phyloP scores from a whole-genome alignment of 2,329 filamentous ascomycete species.

The Neobulgaria alba region DNA sequence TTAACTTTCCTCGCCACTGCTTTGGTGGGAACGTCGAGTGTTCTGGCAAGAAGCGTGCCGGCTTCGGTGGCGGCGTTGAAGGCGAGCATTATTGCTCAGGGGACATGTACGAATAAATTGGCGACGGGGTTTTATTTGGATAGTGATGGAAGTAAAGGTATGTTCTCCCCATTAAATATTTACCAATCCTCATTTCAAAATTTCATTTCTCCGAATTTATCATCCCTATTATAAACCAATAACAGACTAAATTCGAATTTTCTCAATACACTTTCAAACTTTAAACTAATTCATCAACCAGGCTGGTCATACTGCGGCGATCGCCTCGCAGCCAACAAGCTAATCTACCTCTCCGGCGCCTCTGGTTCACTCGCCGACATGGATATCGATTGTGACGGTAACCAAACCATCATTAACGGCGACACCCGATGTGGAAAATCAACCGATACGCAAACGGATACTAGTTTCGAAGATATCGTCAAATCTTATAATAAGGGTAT shows the following conservation, averaged over 20 bases:
- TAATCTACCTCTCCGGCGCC: slow-evolving; percentile 41
- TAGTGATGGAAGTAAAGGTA: not conserved
- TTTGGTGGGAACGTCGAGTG: too few species aligned
- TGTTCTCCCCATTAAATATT: not conserved
- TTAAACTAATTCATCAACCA: not conserved
- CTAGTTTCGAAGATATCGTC: slow-evolving; percentile 38
- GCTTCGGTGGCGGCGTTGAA: not conserved
- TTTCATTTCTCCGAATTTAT: too few species aligned
- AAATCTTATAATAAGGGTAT: slow-evolving; percentile 32
- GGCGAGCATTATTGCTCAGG: not conserved
- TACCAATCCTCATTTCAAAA: too few species aligned
- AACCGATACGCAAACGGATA: slow-evolving; percentile 37
- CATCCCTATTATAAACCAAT: too few species aligned
- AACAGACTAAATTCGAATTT: too few species aligned
- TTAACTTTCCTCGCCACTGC: too few species aligned
- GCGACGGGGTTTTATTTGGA: not conserved
- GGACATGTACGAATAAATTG: not conserved
- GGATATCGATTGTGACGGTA: slow-evolving; percentile 51
- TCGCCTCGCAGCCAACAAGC: slow-evolving; percentile 30
- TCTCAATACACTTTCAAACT: too few species aligned
- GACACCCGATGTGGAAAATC: slow-evolving; percentile 39
- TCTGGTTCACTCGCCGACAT: slow-evolving; percentile 40
- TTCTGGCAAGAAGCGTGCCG: not conserved
- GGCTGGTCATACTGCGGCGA: slow-evolving; percentile 38
- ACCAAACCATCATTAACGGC: slow-evolving; percentile 33